Evolutionary conservation across 352 stramenopile species (phyloP).

Genomic region (Pythium pyrilobum): DNA sequence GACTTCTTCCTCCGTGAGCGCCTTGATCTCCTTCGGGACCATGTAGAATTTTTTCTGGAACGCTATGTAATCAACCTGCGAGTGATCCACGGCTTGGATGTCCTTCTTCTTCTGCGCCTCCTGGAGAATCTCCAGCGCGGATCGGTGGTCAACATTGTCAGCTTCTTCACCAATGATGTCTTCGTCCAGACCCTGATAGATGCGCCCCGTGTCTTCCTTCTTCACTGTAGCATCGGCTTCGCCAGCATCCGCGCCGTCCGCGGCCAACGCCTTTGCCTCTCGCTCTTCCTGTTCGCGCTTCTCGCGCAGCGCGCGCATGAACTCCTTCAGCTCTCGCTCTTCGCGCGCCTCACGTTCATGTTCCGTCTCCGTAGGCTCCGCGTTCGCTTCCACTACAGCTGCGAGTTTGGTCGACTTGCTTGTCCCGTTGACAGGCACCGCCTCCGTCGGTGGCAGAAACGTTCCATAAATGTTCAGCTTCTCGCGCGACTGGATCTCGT

Average conservation of each 20-base stretch:
- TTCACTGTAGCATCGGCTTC: constrained; percentile 17
- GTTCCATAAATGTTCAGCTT: constrained; percentile 86
- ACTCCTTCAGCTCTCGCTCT: constrained; percentile 77
- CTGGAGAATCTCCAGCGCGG: constrained; percentile 88
- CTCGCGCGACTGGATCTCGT: constrained; percentile 68
- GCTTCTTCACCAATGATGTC: constrained; percentile 80
- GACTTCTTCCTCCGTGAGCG: constrained; percentile 85
- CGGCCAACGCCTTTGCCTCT: background rate
- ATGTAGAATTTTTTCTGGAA: constrained; percentile 99
- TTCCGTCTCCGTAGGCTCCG: constrained; percentile 35
- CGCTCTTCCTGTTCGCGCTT: constrained; percentile 59
- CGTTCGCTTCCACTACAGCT: background rate
- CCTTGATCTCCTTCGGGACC: constrained; percentile 91
- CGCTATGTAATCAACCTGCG: constrained; percentile 86
- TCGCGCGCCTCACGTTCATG: constrained; percentile 70
- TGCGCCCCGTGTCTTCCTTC: constrained; percentile 66
- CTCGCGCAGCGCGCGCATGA: constrained; percentile 79
- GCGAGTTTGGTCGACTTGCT: background rate
- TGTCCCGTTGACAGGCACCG: background rate
- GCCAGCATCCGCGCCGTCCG: background rate
- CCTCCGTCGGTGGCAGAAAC: constrained; percentile 51
- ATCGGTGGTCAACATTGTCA: constrained; percentile 66
- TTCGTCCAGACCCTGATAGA: constrained; percentile 85
- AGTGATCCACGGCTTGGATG: constrained; percentile 96
- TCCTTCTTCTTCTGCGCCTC: constrained; percentile 91